phyloP scores from a whole-genome alignment of 495 filamentous ascomycete species.

The Cladorrhinum samala region DNA sequence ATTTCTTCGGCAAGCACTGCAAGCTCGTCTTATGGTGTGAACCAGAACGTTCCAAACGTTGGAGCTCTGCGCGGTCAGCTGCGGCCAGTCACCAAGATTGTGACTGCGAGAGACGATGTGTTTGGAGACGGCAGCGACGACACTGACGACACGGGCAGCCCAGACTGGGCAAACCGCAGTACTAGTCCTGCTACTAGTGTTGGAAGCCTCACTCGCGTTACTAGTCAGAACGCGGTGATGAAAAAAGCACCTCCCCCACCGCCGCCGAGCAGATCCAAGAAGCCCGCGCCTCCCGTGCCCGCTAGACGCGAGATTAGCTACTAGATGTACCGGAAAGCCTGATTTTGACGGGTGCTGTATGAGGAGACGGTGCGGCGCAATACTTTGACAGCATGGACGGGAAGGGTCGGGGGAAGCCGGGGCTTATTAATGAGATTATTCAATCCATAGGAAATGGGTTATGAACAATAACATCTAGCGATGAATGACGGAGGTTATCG shows the following conservation, averaged over 20 bases:
- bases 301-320: slow-evolving; percentile 34
- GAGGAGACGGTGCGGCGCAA: no score
- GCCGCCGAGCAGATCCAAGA: slow-evolving; percentile 74
- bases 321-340: slow-evolving; percentile 10
- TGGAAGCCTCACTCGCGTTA: slow-evolving; percentile 50
- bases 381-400: no score
- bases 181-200: slow-evolving; percentile 59
- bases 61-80: slow-evolving; percentile 35
- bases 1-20: slow-evolving; percentile 21
- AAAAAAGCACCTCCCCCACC: slow-evolving; percentile 70
- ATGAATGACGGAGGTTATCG: no score
- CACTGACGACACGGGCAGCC: slow-evolving; percentile 51
- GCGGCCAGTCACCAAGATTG: slow-evolving; percentile 36
- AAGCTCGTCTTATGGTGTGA: slow-evolving; percentile 24
- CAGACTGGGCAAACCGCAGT: slow-evolving; percentile 53
- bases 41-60: slow-evolving; percentile 26
- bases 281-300: slow-evolving; percentile 61
- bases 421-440: no score
- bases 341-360: background rate
- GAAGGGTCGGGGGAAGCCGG: no score
- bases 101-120: slow-evolving; percentile 44
- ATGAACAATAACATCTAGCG: no score
- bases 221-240: slow-evolving; percentile 45
- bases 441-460: no score
- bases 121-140: slow-evolving; percentile 62